Conservation (phyloP, 306 rosid genomes). For the Cotoneaster glaucophyllus region DNA sequence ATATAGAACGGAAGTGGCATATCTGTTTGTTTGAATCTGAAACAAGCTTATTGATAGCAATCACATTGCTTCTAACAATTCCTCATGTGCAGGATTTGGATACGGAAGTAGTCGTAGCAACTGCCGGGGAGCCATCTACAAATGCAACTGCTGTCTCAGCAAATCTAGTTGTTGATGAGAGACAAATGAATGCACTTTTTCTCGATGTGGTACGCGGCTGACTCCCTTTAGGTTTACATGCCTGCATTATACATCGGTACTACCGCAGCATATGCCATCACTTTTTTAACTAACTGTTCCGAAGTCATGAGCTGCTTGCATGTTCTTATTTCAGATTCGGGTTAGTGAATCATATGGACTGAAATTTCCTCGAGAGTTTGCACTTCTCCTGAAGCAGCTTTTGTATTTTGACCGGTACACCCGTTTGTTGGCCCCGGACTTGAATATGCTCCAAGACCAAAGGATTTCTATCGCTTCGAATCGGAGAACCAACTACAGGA, state of each 20-base stretch:
- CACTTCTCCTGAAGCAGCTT: conserved; percentile 91
- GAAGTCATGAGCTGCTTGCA: not conserved
- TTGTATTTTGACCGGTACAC: conserved; percentile 91
- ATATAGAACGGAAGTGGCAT: not conserved
- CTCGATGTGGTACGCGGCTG: conserved; percentile 73
- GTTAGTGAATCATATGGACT: conserved; percentile 93
- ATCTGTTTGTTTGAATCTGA: not conserved
- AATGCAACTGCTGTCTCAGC: conserved; percentile 74
- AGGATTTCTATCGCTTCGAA: conserved; percentile 76
- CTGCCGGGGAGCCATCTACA: conserved; percentile 49
- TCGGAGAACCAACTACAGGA: conserved; percentile 47
- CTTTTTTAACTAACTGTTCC: not conserved
- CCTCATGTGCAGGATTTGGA: conserved; percentile 75
- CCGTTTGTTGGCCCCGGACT: conserved; percentile 77
- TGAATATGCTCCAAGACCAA: conserved; percentile 95
- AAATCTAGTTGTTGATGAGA: conserved; percentile 74
- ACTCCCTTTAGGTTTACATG: not conserved
- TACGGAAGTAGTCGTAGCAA: conserved; percentile 77
- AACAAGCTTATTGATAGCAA: conserved; percentile 8
- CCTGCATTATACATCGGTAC: not conserved
- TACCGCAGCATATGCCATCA: not conserved
- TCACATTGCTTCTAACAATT: not conserved
- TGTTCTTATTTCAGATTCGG: conserved; percentile 44
- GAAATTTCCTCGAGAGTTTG: conserved; percentile 89
- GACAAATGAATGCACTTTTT: conserved; percentile 98